A percentile compares a stretch with the other conserved stretches of the same genome.
phyloP scores from a whole-genome alignment of 768 basidiomycete species.

The Mycena crocata region DNA sequence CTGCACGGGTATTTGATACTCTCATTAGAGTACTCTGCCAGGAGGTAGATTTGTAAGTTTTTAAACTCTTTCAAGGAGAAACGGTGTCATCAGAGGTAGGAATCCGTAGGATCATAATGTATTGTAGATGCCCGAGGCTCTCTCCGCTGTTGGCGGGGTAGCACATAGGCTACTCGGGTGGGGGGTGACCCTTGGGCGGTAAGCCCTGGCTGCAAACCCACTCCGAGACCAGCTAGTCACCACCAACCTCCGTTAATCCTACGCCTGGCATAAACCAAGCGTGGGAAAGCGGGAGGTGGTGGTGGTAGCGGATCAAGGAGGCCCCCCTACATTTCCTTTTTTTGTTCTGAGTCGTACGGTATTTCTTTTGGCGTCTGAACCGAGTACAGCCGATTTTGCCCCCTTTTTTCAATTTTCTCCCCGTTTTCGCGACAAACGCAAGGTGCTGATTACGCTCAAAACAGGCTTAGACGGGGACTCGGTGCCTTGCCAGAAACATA shows the following conservation, averaged over 20 bases:
- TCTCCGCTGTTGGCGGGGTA: conserved; percentile 3
- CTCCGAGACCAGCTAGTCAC: background rate
- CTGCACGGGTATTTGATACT: no score
- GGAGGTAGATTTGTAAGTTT: no score
- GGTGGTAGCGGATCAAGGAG: conserved; percentile 5
- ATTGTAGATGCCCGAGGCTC: background rate
- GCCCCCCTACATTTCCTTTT: background rate
- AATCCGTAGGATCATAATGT: no score
- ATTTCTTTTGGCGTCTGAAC: no score
- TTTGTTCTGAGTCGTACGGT: no score
- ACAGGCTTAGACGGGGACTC: no score
- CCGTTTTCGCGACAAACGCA: no score
- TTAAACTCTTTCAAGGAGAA: background rate
- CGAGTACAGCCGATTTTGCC: no score
- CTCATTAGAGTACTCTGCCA: no score
- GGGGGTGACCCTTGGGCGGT: conserved; percentile 6
- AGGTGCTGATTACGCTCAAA: no score
- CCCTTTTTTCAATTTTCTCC: no score
- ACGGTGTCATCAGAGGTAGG: background rate
- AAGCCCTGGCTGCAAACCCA: conserved; percentile 10
- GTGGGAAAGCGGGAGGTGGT: conserved; percentile 1
- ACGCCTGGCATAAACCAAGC: background rate
- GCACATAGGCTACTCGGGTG: conserved; percentile 13
- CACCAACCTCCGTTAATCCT: background rate
- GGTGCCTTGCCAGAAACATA: no score